Conservation (phyloP, 164 flowering plant genomes). For the Saururus chinensis region DNA sequence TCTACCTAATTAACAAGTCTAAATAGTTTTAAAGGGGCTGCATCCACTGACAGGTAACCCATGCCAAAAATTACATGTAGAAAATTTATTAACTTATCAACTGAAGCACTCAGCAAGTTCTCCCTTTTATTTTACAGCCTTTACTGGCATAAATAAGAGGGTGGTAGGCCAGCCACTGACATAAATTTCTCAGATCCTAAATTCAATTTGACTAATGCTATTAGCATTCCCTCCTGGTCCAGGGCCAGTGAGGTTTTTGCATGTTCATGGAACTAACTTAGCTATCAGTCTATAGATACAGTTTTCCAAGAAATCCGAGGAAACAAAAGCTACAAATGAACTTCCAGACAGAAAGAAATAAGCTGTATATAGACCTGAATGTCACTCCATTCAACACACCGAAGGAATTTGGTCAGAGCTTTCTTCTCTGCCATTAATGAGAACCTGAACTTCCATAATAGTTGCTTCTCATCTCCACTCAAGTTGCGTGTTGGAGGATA, state of each 20-base stretch:
- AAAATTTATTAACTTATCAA: not conserved
- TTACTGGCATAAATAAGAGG: no score
- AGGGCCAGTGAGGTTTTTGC: not conserved
- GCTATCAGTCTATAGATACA: not conserved
- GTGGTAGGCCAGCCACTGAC: no score
- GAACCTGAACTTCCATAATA: slow-evolving; percentile 93
- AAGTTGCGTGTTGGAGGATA: slow-evolving; percentile 90
- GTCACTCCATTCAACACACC: slow-evolving; percentile 99
- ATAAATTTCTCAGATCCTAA: no score
- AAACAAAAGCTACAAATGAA: not conserved
- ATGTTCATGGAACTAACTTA: not conserved
- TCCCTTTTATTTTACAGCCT: no score
- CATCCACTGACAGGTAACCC: not conserved
- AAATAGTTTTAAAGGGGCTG: not conserved
- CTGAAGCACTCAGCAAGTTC: no score
- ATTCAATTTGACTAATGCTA: no score
- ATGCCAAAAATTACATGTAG: not conserved
- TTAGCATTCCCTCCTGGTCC: no score
- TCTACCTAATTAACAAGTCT: not conserved
- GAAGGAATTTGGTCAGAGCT: slow-evolving; percentile 91
- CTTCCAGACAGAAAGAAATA: not conserved
- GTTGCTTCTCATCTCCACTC: slow-evolving; percentile 95
- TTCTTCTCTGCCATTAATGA: slow-evolving; percentile 94
- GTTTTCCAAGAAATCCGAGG: not conserved
- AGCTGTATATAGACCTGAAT: slow-evolving; percentile 47